Evolutionary conservation across 2,329 filamentous ascomycete genomes (phyloP), one percentile per base, ranked within the genome.

Genomic region (Coniochaeta ligniaria): DNA sequence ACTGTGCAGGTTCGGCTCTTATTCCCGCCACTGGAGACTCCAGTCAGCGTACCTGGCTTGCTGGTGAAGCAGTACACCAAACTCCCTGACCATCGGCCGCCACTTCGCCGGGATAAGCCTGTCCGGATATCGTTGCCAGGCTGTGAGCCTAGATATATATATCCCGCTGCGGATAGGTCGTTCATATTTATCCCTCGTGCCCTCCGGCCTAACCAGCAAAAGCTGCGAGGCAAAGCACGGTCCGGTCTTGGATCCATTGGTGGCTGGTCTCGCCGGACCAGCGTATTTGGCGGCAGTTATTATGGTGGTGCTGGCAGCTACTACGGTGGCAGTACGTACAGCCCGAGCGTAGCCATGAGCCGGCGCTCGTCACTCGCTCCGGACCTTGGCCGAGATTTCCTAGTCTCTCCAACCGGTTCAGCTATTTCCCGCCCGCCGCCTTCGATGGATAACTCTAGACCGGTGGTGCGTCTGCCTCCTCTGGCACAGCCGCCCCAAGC

Each of bases 101-200:
- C 95, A 58, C 83, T 99, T 57, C 90, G 95, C 64, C 88, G 95
- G 68, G 95, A 99, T 77, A 99, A 98, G 73, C 95, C 95, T 8
- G 95, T 98, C 45, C 89, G 95, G 58, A 91, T 99, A 66, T 97
- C 92, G 9, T 80, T 99, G 47, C 94, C 95, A 1, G 83, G 89
- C 31, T 83, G 90, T 64, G 80, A 86, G 14, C 90, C 92, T 38
- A 86, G 90, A 64, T 97, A 97, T 74, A 93, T 97, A 63, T 96
- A 95, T 75, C 95, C 95, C 6, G 90, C 92, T 2, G 81, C 85
- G 55, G 93, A 97, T 68, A 83, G 95, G 65, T 98, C 95, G 0
- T 99, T 99, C 74, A 96, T 97, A 68, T 99, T 99, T 76, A 99
- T 99, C 63, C 95, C 95, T 14, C 85, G 95, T 66, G 94, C 94